Evolutionary conservation across 345 rosid species (phyloP), one percentile per base, ranked within the genome.

Genomic region (Populus nigra): DNA sequence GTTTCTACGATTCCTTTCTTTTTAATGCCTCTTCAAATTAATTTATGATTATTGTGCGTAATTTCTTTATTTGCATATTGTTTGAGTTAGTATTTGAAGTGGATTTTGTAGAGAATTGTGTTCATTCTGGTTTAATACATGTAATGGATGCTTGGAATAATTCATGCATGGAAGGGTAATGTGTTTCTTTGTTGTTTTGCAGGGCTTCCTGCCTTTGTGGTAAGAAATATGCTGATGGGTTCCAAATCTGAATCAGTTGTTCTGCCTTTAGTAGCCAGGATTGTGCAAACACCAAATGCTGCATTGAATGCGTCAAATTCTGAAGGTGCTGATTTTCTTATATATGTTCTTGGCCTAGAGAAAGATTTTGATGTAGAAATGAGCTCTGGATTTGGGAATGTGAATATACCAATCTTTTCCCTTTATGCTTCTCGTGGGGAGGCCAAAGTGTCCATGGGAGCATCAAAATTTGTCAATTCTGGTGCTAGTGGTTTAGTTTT

Each of bases 241-340:
- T 88, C 98, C 0, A 91, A 79, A 76, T 45, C 92, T 8, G 93
- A 90, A 29, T 87, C 93, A 2, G 89, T 93, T 36, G 67, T 92
- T 87, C 92, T 96, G 39, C 99, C 99, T 41, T 83, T 96, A 78
- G 97, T 96, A 50, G 98, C 90, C 76, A 88, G 97, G 84, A 88
- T 59, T 78, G 99, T 91, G 77, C 86, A 88, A 73, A 86, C 86
- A 81, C 73, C 86, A 77, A 80, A 78, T 71, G 87, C 97, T 70
- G 97, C 98, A 39, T 69, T 84, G 27, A 78, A 68, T 76, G 98
- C 97, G 22, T 84, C 98, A 71, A 90, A 67, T 81, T 90, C 93
- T n/a, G 99, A 96, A 82, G 98, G 99, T 81, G 98, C 96, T 86
- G 99, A 93, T 90, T 93, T 96, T 76, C 88, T 96, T 50, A 86